These are phyloP conservation scores for Claviceps capensis DNA, from an alignment of 2,329 filamentous ascomycete genomes.

Conservation along the genomic window DNA sequence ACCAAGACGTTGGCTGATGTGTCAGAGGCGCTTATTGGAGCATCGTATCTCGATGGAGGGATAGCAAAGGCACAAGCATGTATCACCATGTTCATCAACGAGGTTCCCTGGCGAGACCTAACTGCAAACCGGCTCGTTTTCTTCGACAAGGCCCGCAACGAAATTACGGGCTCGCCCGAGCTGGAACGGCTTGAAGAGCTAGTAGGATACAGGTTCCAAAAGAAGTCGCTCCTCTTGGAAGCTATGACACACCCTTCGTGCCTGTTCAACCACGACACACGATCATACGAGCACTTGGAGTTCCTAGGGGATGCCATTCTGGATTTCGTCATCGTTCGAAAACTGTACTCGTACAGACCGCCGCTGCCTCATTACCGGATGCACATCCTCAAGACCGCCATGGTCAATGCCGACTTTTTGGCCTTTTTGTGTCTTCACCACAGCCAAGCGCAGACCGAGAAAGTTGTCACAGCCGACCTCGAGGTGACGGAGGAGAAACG, in stretches of 20 bases:
- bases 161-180: slow-evolving; percentile 23
- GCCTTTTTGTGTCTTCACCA: slow-evolving; percentile 56
- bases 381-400: slow-evolving; percentile 60
- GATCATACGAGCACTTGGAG: slow-evolving; percentile 59
- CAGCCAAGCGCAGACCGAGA: slow-evolving; percentile 11
- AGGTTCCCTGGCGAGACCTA: slow-evolving; percentile 40
- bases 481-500: slow-evolving; percentile 10
- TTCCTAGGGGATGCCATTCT: slow-evolving; percentile 80
- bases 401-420: slow-evolving; percentile 71
- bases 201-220: slow-evolving; percentile 57
- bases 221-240: slow-evolving; percentile 57
- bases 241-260: slow-evolving; percentile 67
- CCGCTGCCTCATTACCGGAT: slow-evolving; percentile 43
- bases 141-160: slow-evolving; percentile 24
- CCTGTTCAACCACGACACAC: slow-evolving; percentile 24
- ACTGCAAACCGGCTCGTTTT: slow-evolving; percentile 27
- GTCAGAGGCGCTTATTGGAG: slow-evolving; percentile 72
- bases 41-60: slow-evolving; percentile 56
- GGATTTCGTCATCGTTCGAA: slow-evolving; percentile 58
- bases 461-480: slow-evolving; percentile 8
- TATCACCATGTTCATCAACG: slow-evolving; percentile 51
- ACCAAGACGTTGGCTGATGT: slow-evolving; percentile 80
- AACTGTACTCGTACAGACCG: slow-evolving; percentile 35
- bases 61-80: slow-evolving; percentile 48
- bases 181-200: slow-evolving; percentile 45